Evolutionary conservation across 2,329 filamentous ascomycete genomes (phyloP).

Genomic region (Curvularia sp.): DNA sequence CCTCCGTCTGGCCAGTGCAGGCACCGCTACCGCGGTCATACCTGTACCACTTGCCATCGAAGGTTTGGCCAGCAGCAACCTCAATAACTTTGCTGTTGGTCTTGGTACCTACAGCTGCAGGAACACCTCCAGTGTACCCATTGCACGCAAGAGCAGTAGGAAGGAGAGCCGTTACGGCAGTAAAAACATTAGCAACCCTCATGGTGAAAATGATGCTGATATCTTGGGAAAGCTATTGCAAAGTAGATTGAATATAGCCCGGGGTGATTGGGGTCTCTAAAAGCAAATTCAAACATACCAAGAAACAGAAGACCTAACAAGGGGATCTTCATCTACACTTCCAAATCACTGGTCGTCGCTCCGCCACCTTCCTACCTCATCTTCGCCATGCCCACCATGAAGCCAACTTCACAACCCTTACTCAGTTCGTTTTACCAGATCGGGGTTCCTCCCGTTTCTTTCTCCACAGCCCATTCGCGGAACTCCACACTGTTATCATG

Average conservation of each 20-base stretch:
- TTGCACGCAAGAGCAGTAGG: conserved; percentile 34
- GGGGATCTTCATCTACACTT: conserved; percentile 7
- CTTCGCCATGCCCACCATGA: conserved; percentile 8
- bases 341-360: conserved; percentile 7
- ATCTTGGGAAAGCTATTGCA: background rate
- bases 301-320: conserved; percentile 3
- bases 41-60: conserved; percentile 35
- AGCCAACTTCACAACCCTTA: conserved; percentile 7
- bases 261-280: conserved; percentile 1
- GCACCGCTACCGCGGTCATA: conserved; percentile 38
- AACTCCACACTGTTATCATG: conserved; percentile 15
- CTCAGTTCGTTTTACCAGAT: conserved; percentile 13
- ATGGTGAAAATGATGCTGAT: conserved; percentile 15
- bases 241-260: background rate
- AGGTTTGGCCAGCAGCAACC: conserved; percentile 32
- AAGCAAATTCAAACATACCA: conserved; percentile 9
- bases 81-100: conserved; percentile 38
- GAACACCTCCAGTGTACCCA: conserved; percentile 35
- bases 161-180: conserved; percentile 29
- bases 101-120: conserved; percentile 34
- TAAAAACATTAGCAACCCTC: conserved; percentile 24
- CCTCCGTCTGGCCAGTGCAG: conserved; percentile 32
- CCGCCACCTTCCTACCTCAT: conserved; percentile 1
- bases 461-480: conserved; percentile 22
- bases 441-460: background rate